Evolutionary conservation across 768 basidiomycete genomes (phyloP).

Genomic region (Boletus sp.): DNA sequence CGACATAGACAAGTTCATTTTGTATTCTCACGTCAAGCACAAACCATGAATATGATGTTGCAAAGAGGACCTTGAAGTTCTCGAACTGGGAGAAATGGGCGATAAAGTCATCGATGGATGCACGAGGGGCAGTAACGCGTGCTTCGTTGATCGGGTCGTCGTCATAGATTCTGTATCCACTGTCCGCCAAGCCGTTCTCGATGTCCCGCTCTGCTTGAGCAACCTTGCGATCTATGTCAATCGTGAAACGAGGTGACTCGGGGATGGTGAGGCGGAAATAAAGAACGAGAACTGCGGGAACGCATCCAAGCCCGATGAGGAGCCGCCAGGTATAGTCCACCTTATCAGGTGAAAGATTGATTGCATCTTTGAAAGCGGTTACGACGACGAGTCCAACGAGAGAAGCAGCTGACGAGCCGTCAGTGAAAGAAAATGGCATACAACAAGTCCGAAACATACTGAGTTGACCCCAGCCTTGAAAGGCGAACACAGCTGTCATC

Average conservation of each 20-base stretch:
- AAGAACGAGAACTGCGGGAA: slow-evolving; percentile 74
- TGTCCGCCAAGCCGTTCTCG: slow-evolving; percentile 53
- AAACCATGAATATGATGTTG: slow-evolving; percentile 81
- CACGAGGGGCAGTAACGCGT: slow-evolving; percentile 62
- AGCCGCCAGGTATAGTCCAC: slow-evolving; percentile 82
- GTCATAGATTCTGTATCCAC: slow-evolving; percentile 46
- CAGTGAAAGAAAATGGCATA: background rate
- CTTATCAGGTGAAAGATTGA: slow-evolving; percentile 38
- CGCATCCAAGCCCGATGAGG: slow-evolving; percentile 79
- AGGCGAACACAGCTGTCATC: slow-evolving; percentile 83
- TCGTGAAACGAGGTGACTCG: slow-evolving; percentile 86
- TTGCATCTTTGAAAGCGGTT: slow-evolving; percentile 57
- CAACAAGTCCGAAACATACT: slow-evolving; percentile 36
- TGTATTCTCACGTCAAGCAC: slow-evolving; percentile 70
- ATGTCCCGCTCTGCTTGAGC: slow-evolving; percentile 70
- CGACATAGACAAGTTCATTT: background rate
- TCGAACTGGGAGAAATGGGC: slow-evolving; percentile 65
- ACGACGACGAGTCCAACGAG: slow-evolving; percentile 62
- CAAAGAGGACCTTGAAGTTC: slow-evolving; percentile 75
- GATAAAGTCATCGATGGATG: slow-evolving; percentile 63
- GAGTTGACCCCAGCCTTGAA: slow-evolving; percentile 87
- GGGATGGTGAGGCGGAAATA: slow-evolving; percentile 91
- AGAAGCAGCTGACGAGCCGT: slow-evolving; percentile 47
- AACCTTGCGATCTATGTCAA: slow-evolving; percentile 82
- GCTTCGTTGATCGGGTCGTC: slow-evolving; percentile 47